Percentiles rank a stretch among this genome's conserved stretches.
phyloP scores from a whole-genome alignment of 2,329 filamentous ascomycete species.

The Pezicula radicicola region DNA sequence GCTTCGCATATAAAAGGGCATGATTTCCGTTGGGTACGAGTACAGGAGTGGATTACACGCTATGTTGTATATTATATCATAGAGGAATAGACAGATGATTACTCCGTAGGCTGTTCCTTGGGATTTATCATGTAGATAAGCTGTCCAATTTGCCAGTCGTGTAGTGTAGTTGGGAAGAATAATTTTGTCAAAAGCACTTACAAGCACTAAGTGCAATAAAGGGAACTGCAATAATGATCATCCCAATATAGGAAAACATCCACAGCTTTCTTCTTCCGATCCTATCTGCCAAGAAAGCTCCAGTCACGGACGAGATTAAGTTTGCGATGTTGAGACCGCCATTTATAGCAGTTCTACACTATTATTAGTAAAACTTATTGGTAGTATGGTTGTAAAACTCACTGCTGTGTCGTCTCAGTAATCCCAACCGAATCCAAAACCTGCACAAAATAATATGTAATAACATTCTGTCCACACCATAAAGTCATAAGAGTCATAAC shows the following conservation, averaged over 20 bases:
- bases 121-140: not conserved
- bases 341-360: slow-evolving; percentile 6
- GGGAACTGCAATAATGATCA: slow-evolving; percentile 5
- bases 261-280: slow-evolving; percentile 9
- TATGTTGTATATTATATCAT: not conserved
- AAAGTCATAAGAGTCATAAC: not conserved
- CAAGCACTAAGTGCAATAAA: not conserved
- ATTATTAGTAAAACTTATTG: not conserved
- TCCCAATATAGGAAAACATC: slow-evolving; percentile 8
- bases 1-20: slow-evolving; percentile 70
- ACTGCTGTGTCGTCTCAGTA: not conserved
- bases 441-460: not conserved
- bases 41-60: slow-evolving; percentile 1
- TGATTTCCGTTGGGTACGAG: slow-evolving; percentile 55
- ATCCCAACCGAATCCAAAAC: not conserved
- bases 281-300: slow-evolving; percentile 4
- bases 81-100: slow-evolving; percentile 1
- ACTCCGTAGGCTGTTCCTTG: not conserved
- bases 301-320: not conserved
- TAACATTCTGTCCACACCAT: slow-evolving; percentile 1
- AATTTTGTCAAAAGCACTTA: not conserved
- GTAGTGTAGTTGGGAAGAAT: not conserved
- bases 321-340: slow-evolving; percentile 5
- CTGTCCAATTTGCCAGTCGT: not conserved
- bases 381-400: not conserved